phyloP scores from a whole-genome alignment of 352 stramenopile species.

The Globisporangium okanoganense region DNA sequence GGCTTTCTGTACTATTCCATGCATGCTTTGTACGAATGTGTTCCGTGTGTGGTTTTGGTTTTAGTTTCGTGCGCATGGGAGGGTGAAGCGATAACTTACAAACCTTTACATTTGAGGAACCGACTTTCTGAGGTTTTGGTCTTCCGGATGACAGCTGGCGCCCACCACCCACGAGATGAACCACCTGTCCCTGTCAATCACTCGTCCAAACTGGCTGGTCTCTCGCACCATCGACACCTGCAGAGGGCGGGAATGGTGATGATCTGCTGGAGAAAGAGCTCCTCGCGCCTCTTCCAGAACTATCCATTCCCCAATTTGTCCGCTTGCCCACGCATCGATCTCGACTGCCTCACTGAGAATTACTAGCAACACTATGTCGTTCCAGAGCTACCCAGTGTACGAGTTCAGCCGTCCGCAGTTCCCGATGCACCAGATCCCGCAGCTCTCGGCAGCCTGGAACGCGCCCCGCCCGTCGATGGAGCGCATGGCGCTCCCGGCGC shows the following conservation, averaged over 20 bases:
- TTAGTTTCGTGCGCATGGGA: background rate
- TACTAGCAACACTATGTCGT: conserved; percentile 5
- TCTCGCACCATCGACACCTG: conserved; percentile 1
- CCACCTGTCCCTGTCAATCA: conserved; percentile 8
- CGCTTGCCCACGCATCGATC: background rate
- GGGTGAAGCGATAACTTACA: background rate
- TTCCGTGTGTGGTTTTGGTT: background rate
- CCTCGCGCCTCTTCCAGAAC: conserved; percentile 3
- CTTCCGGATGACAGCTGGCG: background rate
- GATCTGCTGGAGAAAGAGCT: conserved; percentile 2
- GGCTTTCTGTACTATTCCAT: too few relatives aligned
- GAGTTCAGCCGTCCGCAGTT: conserved; percentile 1
- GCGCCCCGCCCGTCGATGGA: conserved; percentile 12
- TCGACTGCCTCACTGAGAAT: background rate
- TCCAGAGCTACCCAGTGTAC: conserved; percentile 12
- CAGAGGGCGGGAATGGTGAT: background rate
- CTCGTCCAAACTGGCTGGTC: conserved; percentile 2
- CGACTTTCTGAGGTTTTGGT: conserved; percentile 8
- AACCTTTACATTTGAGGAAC: conserved; percentile 7
- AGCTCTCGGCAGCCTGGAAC: background rate
- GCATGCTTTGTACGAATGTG: background rate
- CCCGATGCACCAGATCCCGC: background rate
- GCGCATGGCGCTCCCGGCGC: conserved; percentile 43
- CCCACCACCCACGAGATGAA: conserved; percentile 1
- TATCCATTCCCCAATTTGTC: conserved; percentile 12